Evolutionary conservation across 1,284 basidiomycete species (phyloP), one percentile per base, ranked within the genome.

Genomic region (Laetiporus sulphureus): DNA sequence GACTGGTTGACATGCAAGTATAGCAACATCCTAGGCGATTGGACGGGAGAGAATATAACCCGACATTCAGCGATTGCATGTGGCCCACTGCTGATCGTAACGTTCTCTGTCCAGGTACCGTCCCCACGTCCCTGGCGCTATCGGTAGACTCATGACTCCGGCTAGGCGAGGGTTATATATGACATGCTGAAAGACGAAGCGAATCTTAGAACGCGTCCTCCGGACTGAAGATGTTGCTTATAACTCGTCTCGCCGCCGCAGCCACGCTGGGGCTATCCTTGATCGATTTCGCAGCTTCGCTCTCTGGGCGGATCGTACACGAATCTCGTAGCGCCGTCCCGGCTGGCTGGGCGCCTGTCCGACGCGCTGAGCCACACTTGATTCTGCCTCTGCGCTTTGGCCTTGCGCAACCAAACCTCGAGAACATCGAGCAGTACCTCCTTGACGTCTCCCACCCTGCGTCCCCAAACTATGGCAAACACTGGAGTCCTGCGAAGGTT

Each of bases 401-500:
- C 5, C 64, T 75, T 29, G 61, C 58, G 30, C 72, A 73, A 50
- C 56, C 61, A 25, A 71, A 73, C 51, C 43, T 71, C 12, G 59
- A 68, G 44, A 58, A 59, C 29, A 54, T 73, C 25, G 65, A 73
- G 35, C 55, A 61, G 5, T 57, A 63, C 35, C 61, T 75, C 13
- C 56, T 68, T 45, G 66, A 68, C 42, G 65, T 75, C 23, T 67
- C 72, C 0, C 60, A 72, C 48, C 71, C 72, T 3, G 60, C 64
- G 6, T 72, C 66, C 3, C 43, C 53, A 5, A 60, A 62, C 44
- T 72, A 68, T 38, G 61, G 69, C 10, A 59, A 67, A 21, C 69
- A 73, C 48, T 73, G 70, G 70, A 57, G 60, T 20, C 49, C 60
- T 3, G 51, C 47, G 3, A 44, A 62, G 33, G 57, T 75, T 22